A percentile compares a stretch with the other conserved stretches of the same genome.
Conservation (phyloP, 2,329 filamentous ascomycete genomes). For the Coniella vitis region DNA sequence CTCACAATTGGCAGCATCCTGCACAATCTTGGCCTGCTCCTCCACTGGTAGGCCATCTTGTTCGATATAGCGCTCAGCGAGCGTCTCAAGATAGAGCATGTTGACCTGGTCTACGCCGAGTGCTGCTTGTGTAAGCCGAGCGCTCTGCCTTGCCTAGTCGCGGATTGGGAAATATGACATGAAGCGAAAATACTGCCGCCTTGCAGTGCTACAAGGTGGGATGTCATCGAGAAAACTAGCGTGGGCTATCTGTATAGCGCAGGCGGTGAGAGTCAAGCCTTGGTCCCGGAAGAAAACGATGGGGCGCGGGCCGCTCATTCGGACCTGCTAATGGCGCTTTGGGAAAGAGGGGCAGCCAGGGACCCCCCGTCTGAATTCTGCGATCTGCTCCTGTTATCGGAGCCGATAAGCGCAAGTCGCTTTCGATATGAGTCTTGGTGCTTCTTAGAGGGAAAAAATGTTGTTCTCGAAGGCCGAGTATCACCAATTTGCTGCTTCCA, state of each 20-base stretch:
- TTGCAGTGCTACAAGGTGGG: constrained; percentile 7
- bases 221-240: not conserved
- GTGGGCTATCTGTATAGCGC: not conserved
- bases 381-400: constrained; percentile 13
- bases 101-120: not conserved
- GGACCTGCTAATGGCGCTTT: constrained; percentile 1
- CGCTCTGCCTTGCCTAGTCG: not conserved
- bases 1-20: constrained; percentile 12
- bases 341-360: constrained; percentile 12
- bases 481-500: not conserved
- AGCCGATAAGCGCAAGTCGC: constrained; percentile 8
- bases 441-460: not conserved
- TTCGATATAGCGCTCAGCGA: constrained; percentile 15
- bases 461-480: not conserved
- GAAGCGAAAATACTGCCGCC: constrained; percentile 9
- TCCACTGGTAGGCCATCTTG: constrained; percentile 11
- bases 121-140: too few relatives aligned
- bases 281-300: not conserved
- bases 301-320: not conserved
- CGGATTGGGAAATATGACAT: not conserved
- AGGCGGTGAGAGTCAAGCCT: constrained; percentile 6
- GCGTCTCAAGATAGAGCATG: constrained; percentile 13
- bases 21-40: constrained; percentile 13
- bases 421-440: not conserved
- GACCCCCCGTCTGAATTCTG: constrained; percentile 1